Evolutionary conservation across 768 basidiomycete species (phyloP), one percentile per base, ranked within the genome.

Genomic region (Rhizopogon vesiculosus): DNA sequence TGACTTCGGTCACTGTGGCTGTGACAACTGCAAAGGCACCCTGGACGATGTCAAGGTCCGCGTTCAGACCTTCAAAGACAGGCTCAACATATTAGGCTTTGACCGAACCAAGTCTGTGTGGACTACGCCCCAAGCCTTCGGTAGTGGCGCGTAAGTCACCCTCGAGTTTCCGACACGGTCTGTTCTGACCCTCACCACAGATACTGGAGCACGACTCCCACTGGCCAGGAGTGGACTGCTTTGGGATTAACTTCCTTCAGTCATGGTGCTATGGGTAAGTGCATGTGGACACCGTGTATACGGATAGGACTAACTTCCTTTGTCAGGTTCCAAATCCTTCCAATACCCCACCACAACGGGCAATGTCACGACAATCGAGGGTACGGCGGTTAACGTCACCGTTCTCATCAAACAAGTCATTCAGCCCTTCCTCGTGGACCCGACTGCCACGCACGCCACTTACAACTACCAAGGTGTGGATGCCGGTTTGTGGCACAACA

Each of bases 71-170:
- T 91, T 81, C 70, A 74, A 72, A 49, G 69, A 83, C 45, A 76
- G 88, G 29, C 67, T 86, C 3, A 75, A 80, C 55, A 73, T 80
- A 48, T 78, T 86, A 49, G 86, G 86, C 0, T 85, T 85, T 78
- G 83, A 83, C 57, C 72, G 81, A 9, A 79, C 76, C 7, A 85
- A 87, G 64, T 78, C 84, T 3, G 77, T 90, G 0, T 93, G 90
- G 90, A 81, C 83, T 3, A 86, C 86, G 0, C 87, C 89, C 7
- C 89, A 92, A 66, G 87, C 81, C 0, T 86, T 91, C 62, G 87
- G 87, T n/a, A 77, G 76, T 54, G 67, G 62, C 18, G 62, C 62
- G 73, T 76, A 25, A 55, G 69, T 61, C 3, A 1, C 6, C 1
- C 35, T 0, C 22, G 12, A 5, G 19, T 12, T 9, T 7, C 10